A percentile compares a stretch with the other conserved stretches of the same genome.
Conservation (phyloP, 768 basidiomycete genomes). For the Tulasnella calospora region DNA sequence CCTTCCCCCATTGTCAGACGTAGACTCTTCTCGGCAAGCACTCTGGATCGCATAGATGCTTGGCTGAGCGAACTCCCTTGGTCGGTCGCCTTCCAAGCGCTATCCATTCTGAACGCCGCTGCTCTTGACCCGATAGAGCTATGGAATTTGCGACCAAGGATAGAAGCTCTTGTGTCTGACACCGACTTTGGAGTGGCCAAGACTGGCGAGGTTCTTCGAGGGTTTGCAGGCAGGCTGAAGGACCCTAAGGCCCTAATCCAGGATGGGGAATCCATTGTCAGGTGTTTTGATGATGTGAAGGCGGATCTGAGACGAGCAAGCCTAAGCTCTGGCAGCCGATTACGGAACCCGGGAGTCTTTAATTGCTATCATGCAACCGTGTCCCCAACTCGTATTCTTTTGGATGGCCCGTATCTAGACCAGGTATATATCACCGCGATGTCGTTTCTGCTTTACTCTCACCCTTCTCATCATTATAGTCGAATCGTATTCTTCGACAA, state of each 20-base stretch:
- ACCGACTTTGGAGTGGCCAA: neutral
- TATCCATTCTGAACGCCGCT: conserved; percentile 4
- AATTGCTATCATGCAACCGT: conserved; percentile 71
- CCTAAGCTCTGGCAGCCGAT: neutral
- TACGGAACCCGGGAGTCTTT: conserved; percentile 42
- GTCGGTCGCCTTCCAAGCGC: conserved; percentile 23
- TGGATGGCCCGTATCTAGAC: conserved; percentile 63
- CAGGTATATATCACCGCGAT: neutral
- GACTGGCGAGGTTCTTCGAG: neutral
- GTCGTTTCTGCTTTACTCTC: neutral
- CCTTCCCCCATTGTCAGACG: neutral
- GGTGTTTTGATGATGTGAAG: neutral
- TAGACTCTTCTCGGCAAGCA: neutral
- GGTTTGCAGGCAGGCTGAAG: neutral
- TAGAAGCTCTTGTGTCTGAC: neutral
- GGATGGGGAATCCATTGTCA: neutral
- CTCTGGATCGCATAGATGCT: conserved; percentile 11
- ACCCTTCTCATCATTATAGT: conserved; percentile 44
- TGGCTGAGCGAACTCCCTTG: conserved; percentile 18
- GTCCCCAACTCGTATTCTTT: conserved; percentile 66
- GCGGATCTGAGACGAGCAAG: neutral
- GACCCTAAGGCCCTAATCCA: neutral
- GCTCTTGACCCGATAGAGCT: conserved; percentile 21
- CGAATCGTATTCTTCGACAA: conserved; percentile 72
- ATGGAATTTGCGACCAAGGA: neutral